Conservation (phyloP, 306 rosid genomes). For the Cyclanthera cordifolia region DNA sequence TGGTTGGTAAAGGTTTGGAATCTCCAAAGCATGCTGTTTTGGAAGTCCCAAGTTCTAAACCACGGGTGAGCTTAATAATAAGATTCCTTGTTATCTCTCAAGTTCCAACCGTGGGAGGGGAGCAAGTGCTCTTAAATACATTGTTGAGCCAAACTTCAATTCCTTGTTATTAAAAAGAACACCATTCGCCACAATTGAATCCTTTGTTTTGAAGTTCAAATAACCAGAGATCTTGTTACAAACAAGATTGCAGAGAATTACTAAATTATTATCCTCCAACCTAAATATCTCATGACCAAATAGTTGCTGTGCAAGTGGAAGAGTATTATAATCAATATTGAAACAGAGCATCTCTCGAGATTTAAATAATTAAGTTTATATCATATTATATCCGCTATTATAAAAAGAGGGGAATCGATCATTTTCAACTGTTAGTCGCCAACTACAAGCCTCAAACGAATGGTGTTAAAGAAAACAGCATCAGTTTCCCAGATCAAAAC, state of each 20-base stretch:
- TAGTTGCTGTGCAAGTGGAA: constrained; percentile 2
- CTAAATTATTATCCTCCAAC: not conserved
- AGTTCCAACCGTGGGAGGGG: too few species aligned
- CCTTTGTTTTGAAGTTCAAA: not conserved
- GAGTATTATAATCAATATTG: not conserved
- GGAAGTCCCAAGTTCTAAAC: too few species aligned
- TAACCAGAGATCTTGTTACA: not conserved
- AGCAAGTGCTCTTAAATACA: too few species aligned
- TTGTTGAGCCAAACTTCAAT: too few species aligned
- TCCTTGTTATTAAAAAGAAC: too few species aligned
- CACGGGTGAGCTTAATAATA: too few species aligned
- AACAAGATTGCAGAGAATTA: not conserved
- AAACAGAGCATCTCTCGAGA: not conserved
- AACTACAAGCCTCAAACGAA: not conserved
- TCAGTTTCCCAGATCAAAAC: not conserved
- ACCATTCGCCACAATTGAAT: not conserved
- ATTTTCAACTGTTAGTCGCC: not conserved
- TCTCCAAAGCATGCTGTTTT: too few species aligned
- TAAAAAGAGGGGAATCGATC: constrained; percentile 2
- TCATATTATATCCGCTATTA: not conserved
- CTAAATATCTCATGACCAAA: not conserved
- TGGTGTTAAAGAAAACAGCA: not conserved
- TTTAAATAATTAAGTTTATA: not conserved
- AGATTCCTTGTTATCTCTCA: too few species aligned
- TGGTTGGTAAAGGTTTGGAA: too few species aligned